Percentiles rank a stretch among this genome's conserved stretches.
Conservation (phyloP, 2,329 filamentous ascomycete species). For the Metarhizium album region DNA sequence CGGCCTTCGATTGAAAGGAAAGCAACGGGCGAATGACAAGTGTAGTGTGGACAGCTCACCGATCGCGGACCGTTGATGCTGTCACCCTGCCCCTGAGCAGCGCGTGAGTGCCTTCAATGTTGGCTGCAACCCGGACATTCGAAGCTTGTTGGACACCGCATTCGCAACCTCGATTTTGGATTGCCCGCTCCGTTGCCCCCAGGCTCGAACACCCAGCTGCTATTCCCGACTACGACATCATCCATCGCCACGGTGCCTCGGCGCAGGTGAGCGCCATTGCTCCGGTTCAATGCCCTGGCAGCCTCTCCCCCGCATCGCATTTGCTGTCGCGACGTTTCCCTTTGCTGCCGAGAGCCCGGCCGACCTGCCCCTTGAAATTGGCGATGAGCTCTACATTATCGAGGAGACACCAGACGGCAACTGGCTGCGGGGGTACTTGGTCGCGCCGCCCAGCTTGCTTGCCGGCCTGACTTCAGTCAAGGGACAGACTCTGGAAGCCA, state of each 20-base stretch:
- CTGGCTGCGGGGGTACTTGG: conserved; percentile 92
- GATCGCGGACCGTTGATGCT: conserved; percentile 2
- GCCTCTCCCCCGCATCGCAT: conserved; percentile 92
- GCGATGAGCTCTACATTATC: conserved; percentile 97
- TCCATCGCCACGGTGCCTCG: neutral
- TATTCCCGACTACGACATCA: neutral
- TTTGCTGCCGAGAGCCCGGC: conserved; percentile 79
- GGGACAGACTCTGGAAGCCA: conserved; percentile 86
- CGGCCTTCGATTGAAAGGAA: too few relatives aligned
- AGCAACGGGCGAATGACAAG: neutral
- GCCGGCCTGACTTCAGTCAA: conserved; percentile 84
- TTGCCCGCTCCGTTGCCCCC: neutral
- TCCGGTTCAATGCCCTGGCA: conserved; percentile 75
- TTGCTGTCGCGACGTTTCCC: conserved; percentile 91
- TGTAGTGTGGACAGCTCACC: neutral
- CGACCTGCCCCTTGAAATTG: conserved; percentile 92
- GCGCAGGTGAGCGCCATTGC: conserved; percentile 9
- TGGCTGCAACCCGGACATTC: neutral
- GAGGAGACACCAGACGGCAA: conserved; percentile 86
- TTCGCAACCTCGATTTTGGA: too few relatives aligned
- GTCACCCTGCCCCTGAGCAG: conserved; percentile 3
- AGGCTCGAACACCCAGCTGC: neutral
- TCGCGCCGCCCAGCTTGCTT: conserved; percentile 85
- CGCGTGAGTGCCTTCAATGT: neutral
- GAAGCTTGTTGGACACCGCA: neutral